Percentiles rank a stretch among this genome's conserved stretches.
Evolutionary conservation across 2,329 filamentous ascomycete species (phyloP).

Genomic region (Aspergillus brunneoviolaceus): DNA sequence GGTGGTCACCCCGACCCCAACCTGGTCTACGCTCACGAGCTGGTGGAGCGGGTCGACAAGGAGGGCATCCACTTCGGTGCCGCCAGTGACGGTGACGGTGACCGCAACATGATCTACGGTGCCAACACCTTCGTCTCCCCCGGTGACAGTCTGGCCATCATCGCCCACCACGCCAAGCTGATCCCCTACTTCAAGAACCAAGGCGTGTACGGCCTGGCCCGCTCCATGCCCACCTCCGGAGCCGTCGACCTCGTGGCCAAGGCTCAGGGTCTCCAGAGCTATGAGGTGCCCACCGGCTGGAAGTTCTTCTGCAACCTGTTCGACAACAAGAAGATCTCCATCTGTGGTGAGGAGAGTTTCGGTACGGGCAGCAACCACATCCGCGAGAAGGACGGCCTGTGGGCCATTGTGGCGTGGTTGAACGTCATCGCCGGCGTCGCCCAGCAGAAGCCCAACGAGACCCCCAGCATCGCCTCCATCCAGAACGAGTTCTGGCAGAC

Average conservation of each 20-base stretch:
- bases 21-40: constrained; percentile 90
- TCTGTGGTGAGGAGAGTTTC: constrained; percentile 98
- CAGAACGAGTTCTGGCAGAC: constrained; percentile 96
- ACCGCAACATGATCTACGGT: constrained; percentile 99
- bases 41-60: constrained; percentile 91
- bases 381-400: constrained; percentile 97
- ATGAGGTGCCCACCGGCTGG: constrained; percentile 98
- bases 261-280: constrained; percentile 85
- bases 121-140: constrained; percentile 95
- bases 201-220: constrained; percentile 89
- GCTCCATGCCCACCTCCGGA: constrained; percentile 95
- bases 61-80: constrained; percentile 92
- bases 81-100: constrained; percentile 93
- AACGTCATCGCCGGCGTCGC: constrained; percentile 97
- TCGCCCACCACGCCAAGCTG: constrained; percentile 91
- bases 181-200: constrained; percentile 99
- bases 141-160: constrained; percentile 95
- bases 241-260: constrained; percentile 95
- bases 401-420: constrained; percentile 95
- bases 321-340: constrained; percentile 92
- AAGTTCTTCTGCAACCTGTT: constrained; percentile 98
- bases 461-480: constrained; percentile 91
- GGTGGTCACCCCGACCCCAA: constrained; percentile 98
- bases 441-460: constrained; percentile 73
- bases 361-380: constrained; percentile 98